These are phyloP conservation scores for Paxillus ammoniavirescens DNA, from an alignment of 768 basidiomycete genomes.

Conservation along the genomic window DNA sequence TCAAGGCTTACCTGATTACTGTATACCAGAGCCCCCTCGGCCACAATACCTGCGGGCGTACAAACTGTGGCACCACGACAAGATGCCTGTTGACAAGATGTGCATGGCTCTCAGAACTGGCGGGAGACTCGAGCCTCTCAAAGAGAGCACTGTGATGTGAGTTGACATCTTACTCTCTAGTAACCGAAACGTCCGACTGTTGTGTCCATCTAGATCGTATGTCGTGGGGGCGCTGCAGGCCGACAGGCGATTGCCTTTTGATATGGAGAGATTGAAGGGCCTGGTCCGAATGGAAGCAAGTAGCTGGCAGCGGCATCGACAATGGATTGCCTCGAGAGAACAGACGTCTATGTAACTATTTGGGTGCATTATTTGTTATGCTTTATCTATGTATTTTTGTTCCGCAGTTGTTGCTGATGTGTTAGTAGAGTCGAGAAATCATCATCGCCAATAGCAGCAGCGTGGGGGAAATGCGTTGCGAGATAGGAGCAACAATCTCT, in stretches of 20 bases:
- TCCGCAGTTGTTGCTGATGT: neutral
- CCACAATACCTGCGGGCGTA: slow-evolving; percentile 45
- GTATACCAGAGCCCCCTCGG: slow-evolving; percentile 27
- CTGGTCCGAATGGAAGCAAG: slow-evolving; percentile 39
- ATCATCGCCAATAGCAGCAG: too few relatives aligned
- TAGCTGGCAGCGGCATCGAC: slow-evolving; percentile 42
- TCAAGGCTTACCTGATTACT: slow-evolving; percentile 19
- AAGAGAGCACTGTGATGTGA: slow-evolving; percentile 48
- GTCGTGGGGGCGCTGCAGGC: slow-evolving; percentile 41
- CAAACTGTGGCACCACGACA: slow-evolving; percentile 39
- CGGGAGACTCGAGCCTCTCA: slow-evolving; percentile 37
- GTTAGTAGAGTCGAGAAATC: too few relatives aligned
- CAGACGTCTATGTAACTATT: neutral
- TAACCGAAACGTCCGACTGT: neutral
- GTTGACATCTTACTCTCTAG: slow-evolving; percentile 5
- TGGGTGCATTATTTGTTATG: neutral
- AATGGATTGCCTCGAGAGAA: slow-evolving; percentile 34
- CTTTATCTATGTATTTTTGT: neutral
- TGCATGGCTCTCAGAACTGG: slow-evolving; percentile 36
- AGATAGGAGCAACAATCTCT: slow-evolving; percentile 70
- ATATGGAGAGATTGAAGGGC: slow-evolving; percentile 31
- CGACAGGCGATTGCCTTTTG: slow-evolving; percentile 37
- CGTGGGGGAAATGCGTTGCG: slow-evolving; percentile 71
- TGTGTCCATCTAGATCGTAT: slow-evolving; percentile 35
- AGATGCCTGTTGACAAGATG: slow-evolving; percentile 37